Conservation (phyloP, 2,329 filamentous ascomycete species). For the Ophiocordyceps sinensis region DNA sequence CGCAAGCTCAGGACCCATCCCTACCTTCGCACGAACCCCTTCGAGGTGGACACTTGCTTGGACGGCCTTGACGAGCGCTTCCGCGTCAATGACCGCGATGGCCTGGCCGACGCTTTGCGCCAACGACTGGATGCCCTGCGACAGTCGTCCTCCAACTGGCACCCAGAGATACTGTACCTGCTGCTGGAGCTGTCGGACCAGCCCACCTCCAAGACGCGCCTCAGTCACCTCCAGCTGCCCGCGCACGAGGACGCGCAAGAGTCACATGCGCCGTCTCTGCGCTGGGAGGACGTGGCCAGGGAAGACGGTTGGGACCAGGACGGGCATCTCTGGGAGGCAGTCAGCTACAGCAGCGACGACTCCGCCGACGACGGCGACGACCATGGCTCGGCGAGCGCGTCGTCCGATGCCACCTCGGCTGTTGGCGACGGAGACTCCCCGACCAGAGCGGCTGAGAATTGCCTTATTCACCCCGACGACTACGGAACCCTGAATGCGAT, state of each 20-base stretch:
- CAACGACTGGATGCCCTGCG: constrained; percentile 44
- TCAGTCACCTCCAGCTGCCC: constrained; percentile 47
- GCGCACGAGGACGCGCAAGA: constrained; percentile 25
- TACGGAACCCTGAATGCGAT: constrained; percentile 16
- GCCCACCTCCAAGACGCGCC: constrained; percentile 54
- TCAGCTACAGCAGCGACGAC: constrained; percentile 51
- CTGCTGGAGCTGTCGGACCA: constrained; percentile 70
- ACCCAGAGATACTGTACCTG: constrained; percentile 66
- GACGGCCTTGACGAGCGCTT: constrained; percentile 77
- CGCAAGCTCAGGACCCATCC: constrained; percentile 38
- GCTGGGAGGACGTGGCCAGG: constrained; percentile 65
- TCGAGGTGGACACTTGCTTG: constrained; percentile 51
- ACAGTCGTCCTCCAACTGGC: constrained; percentile 42
- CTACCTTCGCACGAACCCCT: constrained; percentile 58
- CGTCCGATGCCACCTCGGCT: constrained; percentile 19
- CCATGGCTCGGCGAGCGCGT: constrained; percentile 21
- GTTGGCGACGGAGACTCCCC: constrained; percentile 14
- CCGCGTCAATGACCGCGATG: constrained; percentile 63
- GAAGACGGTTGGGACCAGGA: constrained; percentile 62
- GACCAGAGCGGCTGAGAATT: constrained; percentile 14
- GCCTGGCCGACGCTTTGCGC: constrained; percentile 57
- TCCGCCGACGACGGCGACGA: constrained; percentile 36
- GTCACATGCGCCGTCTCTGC: constrained; percentile 35
- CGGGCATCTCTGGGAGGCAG: constrained; percentile 53
- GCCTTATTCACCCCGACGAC: constrained; percentile 20